Evolutionary conservation across 2,329 filamentous ascomycete species (phyloP).

Genomic region (Rutstroemia sp.): DNA sequence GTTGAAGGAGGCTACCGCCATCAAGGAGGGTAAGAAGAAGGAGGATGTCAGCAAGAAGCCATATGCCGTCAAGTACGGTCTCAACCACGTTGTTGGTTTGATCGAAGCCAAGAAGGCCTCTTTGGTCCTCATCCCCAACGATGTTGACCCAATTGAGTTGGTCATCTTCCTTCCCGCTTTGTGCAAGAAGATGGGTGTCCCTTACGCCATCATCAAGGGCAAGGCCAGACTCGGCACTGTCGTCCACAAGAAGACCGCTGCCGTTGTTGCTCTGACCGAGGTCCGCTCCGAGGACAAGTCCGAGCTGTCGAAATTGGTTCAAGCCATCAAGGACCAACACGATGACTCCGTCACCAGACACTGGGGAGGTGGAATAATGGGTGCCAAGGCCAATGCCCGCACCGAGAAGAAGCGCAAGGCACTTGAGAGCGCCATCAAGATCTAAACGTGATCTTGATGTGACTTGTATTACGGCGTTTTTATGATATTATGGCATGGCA

Average conservation of each 20-base stretch:
- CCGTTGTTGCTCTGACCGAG: slow-evolving; percentile 92
- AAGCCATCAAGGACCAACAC: slow-evolving; percentile 97
- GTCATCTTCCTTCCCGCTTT: slow-evolving; percentile 98
- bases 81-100: slow-evolving; percentile 97
- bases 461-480: slow-evolving; percentile 25
- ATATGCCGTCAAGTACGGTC: slow-evolving; percentile 98
- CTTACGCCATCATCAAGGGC: slow-evolving; percentile 99
- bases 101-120: slow-evolving; percentile 99
- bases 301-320: slow-evolving; percentile 94
- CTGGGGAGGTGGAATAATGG: slow-evolving; percentile 99
- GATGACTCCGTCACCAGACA: slow-evolving; percentile 84
- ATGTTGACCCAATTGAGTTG: slow-evolving; percentile 98
- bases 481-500: slow-evolving; percentile 30
- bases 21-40: slow-evolving; percentile 99
- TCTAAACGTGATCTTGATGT: slow-evolving; percentile 51
- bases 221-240: slow-evolving; percentile 98
- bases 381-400: slow-evolving; percentile 78
- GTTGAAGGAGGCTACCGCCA: slow-evolving; percentile 93
- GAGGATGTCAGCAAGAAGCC: slow-evolving; percentile 99
- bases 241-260: slow-evolving; percentile 99
- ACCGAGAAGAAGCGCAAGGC: slow-evolving; percentile 71
- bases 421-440: slow-evolving; percentile 91
- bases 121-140: slow-evolving; percentile 96
- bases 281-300: slow-evolving; percentile 97
- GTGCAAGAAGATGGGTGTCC: slow-evolving; percentile 99